A percentile compares a stretch with the other conserved stretches of the same genome.
These are phyloP conservation scores for Beauveria caledonica DNA, from an alignment of 2,329 filamentous ascomycete genomes.

Conservation along the genomic window DNA sequence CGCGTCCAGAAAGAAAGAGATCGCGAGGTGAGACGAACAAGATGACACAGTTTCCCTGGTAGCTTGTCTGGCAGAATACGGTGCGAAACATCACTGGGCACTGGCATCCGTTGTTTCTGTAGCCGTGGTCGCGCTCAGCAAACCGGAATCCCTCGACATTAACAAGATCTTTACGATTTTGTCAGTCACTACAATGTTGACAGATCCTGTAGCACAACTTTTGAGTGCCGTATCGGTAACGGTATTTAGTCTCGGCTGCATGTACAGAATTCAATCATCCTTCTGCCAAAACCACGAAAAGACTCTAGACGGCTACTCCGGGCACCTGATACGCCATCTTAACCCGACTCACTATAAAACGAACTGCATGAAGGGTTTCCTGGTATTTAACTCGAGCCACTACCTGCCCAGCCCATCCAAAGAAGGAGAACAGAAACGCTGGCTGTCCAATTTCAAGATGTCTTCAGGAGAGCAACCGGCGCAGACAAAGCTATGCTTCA, in stretches of 20 bases:
- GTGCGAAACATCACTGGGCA: slow-evolving; percentile 16
- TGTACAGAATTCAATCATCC: slow-evolving; percentile 16
- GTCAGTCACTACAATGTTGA: slow-evolving; percentile 16
- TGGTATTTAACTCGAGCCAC: not conserved
- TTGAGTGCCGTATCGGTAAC: slow-evolving; percentile 14
- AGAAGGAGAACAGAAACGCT: not conserved
- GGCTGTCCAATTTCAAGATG: not conserved
- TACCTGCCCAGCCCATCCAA: not conserved
- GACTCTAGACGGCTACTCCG: not conserved
- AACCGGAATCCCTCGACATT: slow-evolving; percentile 4
- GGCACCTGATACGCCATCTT: not conserved
- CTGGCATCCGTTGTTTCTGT: slow-evolving; percentile 12
- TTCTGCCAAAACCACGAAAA: slow-evolving; percentile 4
- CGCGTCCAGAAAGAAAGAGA: slow-evolving; percentile 27
- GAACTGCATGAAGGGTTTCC: not conserved
- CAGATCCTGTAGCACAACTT: slow-evolving; percentile 14
- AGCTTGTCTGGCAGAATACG: slow-evolving; percentile 15
- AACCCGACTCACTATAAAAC: too few relatives aligned
- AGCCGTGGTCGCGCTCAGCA: slow-evolving; percentile 1
- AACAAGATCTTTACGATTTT: slow-evolving; percentile 17
- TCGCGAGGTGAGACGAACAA: slow-evolving; percentile 22
- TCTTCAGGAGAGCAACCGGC: not conserved
- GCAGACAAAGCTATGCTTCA: not conserved
- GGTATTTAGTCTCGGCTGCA: slow-evolving; percentile 14
- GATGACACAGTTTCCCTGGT: slow-evolving; percentile 12